Percentiles rank a stretch among this genome's conserved stretches.
phyloP scores from a whole-genome alignment of 176 grass and related monocot species.

The Rhynchospora breviuscula region DNA sequence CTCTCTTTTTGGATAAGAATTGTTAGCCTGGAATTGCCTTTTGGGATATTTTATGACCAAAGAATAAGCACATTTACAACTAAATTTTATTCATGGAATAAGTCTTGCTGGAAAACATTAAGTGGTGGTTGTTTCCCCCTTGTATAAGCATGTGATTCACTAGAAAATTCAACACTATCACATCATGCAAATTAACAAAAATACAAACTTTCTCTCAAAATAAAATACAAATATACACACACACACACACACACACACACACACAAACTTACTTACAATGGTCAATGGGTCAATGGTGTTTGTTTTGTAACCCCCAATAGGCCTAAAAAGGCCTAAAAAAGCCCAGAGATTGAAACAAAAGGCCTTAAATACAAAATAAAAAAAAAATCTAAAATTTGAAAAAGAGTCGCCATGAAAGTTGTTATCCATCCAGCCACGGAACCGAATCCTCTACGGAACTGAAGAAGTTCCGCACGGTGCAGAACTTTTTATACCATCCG shows the following conservation, averaged over 20 bases:
- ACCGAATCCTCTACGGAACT: too few relatives aligned
- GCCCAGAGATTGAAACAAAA: background rate
- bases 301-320: background rate
- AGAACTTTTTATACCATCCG: too few relatives aligned
- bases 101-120: background rate
- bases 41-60: slow-evolving; percentile 11
- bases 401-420: slow-evolving; percentile 23
- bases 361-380: background rate
- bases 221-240: background rate
- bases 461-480: too few relatives aligned
- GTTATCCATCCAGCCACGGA: slow-evolving; percentile 46
- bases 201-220: background rate
- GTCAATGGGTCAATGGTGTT: too few relatives aligned
- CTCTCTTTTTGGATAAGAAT: slow-evolving; percentile 23
- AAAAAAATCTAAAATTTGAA: background rate
- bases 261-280: too few relatives aligned
- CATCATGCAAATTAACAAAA: background rate
- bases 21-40: slow-evolving; percentile 2
- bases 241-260: too few relatives aligned
- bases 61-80: background rate
- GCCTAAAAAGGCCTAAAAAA: background rate
- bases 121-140: background rate
- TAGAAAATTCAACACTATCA: background rate
- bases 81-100: background rate
- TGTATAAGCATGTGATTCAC: background rate